Base-by-base conservation (phyloP, 345 rosid genomes). In the Citrus cavaleriei region DNA sequence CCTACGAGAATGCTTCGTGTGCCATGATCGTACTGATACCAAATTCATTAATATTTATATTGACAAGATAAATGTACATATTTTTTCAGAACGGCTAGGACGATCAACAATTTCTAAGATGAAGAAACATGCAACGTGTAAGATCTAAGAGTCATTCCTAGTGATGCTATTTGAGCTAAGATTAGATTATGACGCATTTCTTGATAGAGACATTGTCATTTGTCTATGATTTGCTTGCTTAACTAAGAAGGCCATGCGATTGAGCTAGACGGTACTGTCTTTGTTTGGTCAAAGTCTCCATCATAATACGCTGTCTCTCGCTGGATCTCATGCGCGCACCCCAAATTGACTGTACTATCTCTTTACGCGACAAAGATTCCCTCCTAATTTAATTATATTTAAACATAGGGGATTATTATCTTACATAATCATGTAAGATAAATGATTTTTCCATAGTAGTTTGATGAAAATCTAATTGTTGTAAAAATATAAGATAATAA, bases 41-140 rank as follows among this genome's bases (percentile, higher is more conserved):
- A 64, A 78, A 76, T 71, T 40, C 38, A 19, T 51, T 55, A 49
- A 76, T 72, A 19, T 16, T 16, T 0, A 3, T 46, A 8, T 3
- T 79, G 81, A 81, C 63, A 69, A 16, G 72, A 82, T 63, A 82
- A 70, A 42, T 71, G 4, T 32, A 18, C 72, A 24, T 42, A 69
- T n/a, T 25, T 27, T 49, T 28, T 9, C 10, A 24, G 19, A 67
- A n/a, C 1, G 24, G 35, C 35, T 8, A 3, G 35, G 65, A 37
- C 25, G n/a, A 42, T 74, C 34, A 30, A 32, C 8, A 32, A 66
- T 49, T 83, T 82, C 27, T 81, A 80, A 74, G 91, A 84, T 83
- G 27, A 69, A 74, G 80, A 87, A 35, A 58, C 58, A 42, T 35
- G 90, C 89, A 76, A 87, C 90, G 91, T 89, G 75, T 64, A 84